phyloP scores from a whole-genome alignment of 305 asterid genomes.

The Fraxinus velutina region DNA sequence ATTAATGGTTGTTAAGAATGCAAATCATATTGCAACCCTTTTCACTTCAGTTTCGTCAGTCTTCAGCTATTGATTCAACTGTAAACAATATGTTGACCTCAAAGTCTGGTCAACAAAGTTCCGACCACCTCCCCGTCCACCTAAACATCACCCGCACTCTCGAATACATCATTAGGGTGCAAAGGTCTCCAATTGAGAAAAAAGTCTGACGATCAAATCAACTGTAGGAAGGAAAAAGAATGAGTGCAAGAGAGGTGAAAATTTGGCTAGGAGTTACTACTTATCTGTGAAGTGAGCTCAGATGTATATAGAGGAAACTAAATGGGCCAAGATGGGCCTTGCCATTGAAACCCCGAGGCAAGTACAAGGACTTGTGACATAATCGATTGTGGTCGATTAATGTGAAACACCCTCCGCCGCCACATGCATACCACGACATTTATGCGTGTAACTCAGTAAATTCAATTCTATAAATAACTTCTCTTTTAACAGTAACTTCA shows the following conservation, averaged over 20 bases:
- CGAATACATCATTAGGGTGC: neutral
- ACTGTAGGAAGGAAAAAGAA: neutral
- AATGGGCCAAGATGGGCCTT: neutral
- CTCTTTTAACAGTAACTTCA: neutral
- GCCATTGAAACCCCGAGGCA: neutral
- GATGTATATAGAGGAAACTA: no score
- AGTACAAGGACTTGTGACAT: neutral
- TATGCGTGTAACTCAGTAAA: no score
- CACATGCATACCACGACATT: neutral
- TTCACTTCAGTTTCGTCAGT: neutral
- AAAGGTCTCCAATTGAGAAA: no score
- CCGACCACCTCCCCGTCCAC: neutral
- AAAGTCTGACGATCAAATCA: neutral
- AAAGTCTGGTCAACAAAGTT: neutral
- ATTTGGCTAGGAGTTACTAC: neutral
- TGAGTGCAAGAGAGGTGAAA: neutral
- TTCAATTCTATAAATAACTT: neutral
- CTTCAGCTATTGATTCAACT: neutral
- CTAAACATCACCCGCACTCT: neutral
- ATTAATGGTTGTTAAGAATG: neutral
- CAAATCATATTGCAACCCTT: neutral
- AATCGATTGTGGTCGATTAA: neutral
- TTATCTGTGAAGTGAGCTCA: neutral
- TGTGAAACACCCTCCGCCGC: neutral
- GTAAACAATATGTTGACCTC: neutral